Percentiles rank a stretch among this genome's conserved stretches.
phyloP scores from a whole-genome alignment of 257 asterid genomes.

The Solanum etuberosum region DNA sequence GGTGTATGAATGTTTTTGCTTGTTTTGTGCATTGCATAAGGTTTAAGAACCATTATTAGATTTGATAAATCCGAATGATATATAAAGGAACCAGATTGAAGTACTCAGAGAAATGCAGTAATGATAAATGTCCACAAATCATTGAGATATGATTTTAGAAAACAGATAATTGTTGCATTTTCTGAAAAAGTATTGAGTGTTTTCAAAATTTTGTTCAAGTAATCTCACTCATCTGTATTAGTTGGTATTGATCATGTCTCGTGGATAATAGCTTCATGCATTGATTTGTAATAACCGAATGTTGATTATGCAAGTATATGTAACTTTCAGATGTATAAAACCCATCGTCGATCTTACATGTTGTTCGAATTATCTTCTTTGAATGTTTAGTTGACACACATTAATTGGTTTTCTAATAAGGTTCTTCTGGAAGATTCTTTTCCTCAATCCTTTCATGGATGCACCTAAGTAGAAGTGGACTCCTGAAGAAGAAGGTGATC shows the following conservation, averaged over 20 bases:
- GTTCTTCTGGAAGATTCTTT: background rate
- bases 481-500: conserved; percentile 91
- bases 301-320: background rate
- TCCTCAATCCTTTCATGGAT: conserved; percentile 35
- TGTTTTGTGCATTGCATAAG: no score
- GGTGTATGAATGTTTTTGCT: no score
- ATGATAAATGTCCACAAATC: background rate
- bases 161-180: background rate
- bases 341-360: background rate
- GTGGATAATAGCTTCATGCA: background rate
- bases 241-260: background rate
- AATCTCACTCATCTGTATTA: background rate
- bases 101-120: no score
- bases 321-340: background rate
- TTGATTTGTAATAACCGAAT: background rate
- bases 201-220: background rate
- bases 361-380: background rate
- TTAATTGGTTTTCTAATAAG: background rate
- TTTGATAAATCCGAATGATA: no score
- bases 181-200: background rate
- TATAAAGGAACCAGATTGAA: no score
- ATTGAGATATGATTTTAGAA: background rate
- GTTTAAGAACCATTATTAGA: no score
- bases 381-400: background rate
- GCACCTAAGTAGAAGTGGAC: conserved; percentile 98